Evolutionary conservation across 2,329 filamentous ascomycete species (phyloP).

Genomic region (Trichoderma sp.): DNA sequence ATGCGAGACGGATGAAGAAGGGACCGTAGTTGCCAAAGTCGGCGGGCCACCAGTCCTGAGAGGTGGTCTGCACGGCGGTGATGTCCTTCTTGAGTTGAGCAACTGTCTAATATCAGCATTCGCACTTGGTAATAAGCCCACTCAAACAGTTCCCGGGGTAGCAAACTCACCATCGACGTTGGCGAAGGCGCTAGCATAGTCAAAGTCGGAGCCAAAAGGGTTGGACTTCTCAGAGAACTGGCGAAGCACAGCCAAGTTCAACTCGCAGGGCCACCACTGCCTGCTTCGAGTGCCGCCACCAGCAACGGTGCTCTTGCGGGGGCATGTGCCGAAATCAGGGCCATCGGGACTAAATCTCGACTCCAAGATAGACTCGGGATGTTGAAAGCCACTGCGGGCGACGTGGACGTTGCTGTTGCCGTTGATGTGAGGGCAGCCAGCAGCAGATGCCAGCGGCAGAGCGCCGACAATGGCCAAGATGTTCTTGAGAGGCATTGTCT

Average conservation of each 20-base stretch:
- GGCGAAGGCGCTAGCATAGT: conserved; percentile 70
- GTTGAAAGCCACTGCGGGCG: neutral
- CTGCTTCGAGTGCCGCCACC: conserved; percentile 64
- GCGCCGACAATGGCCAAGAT: conserved; percentile 18
- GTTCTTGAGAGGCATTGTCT: conserved; percentile 18
- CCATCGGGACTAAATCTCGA: conserved; percentile 16
- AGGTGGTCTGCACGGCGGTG: conserved; percentile 65
- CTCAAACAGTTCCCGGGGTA: conserved; percentile 37
- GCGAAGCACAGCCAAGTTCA: conserved; percentile 68
- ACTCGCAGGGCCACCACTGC: conserved; percentile 71
- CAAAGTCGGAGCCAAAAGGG: conserved; percentile 61
- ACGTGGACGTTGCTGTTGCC: conserved; percentile 10
- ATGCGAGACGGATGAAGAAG: conserved; percentile 74
- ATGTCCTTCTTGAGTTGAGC: conserved; percentile 70
- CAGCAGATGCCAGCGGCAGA: conserved; percentile 18
- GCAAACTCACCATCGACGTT: conserved; percentile 51
- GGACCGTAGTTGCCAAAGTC: conserved; percentile 78
- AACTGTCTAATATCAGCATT: conserved; percentile 4
- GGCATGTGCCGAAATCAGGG: conserved; percentile 17
- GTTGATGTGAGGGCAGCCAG: conserved; percentile 11
- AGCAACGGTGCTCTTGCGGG: conserved; percentile 36
- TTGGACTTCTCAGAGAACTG: conserved; percentile 63
- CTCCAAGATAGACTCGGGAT: conserved; percentile 17
- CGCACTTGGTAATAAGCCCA: neutral
- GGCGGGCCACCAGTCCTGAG: conserved; percentile 76